These are phyloP conservation scores for Neonectria hederae DNA, from an alignment of 2,329 filamentous ascomycete genomes.

Conservation along the genomic window DNA sequence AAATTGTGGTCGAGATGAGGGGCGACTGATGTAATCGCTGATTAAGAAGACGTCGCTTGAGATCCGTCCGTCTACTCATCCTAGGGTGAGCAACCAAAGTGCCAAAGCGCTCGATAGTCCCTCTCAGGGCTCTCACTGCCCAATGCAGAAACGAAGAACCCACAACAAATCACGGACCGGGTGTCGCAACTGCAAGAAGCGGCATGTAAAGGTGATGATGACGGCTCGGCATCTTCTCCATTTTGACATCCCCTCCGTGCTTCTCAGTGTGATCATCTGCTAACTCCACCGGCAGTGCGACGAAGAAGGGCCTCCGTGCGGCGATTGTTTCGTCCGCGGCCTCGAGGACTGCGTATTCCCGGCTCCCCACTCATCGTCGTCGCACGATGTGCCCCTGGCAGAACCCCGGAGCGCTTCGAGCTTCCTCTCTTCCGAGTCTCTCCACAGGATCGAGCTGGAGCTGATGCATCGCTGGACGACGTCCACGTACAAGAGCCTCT, in stretches of 20 bases:
- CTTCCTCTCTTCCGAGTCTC: slow-evolving; percentile 27
- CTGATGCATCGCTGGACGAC: slow-evolving; percentile 63
- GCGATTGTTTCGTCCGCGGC: slow-evolving; percentile 45
- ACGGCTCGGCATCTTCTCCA: too few species aligned
- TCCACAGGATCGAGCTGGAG: slow-evolving; percentile 54
- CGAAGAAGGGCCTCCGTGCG: slow-evolving; percentile 49
- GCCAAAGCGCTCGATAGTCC: too few species aligned
- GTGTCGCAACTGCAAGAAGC: slow-evolving; percentile 40
- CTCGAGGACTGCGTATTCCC: slow-evolving; percentile 36
- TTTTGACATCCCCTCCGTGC: neutral
- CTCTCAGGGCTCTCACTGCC: too few species aligned
- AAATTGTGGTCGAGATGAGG: too few species aligned
- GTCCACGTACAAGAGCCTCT: slow-evolving; percentile 52
- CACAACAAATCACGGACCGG: slow-evolving; percentile 41
- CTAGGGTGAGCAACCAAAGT: too few species aligned
- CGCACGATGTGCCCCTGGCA: neutral
- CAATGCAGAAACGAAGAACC: slow-evolving; percentile 36
- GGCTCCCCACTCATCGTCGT: neutral
- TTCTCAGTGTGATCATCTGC: neutral
- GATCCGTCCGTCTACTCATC: too few species aligned
- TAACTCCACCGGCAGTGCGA: slow-evolving; percentile 43
- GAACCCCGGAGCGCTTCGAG: slow-evolving; percentile 17
- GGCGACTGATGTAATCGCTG: too few species aligned
- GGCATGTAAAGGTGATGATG: slow-evolving; percentile 36
- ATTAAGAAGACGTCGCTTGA: too few species aligned